Base-by-base conservation (phyloP, 2,329 filamentous ascomycete genomes). In the Xylogone sp. region DNA sequence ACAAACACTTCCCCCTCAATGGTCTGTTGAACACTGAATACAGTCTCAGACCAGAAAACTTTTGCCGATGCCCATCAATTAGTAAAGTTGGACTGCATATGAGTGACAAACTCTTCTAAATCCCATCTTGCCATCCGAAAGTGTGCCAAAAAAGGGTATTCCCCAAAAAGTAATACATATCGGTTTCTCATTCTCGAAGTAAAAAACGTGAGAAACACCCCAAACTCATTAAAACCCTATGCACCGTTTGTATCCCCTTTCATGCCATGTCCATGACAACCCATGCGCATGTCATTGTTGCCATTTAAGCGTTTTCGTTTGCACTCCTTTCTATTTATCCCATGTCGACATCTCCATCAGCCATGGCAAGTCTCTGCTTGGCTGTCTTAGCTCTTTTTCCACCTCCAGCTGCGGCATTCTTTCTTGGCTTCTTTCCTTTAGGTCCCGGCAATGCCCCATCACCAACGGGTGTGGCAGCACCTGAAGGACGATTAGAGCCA, bases 381-480 rank as follows among this genome's bases (percentile, higher is more conserved):
- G 83, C 77, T 16, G 83, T 86, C 71, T 87, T 87, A 52, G 83
- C 83, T 65, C 81, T 81, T 68, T 86, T 85, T 51, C 75, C 70
- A 2, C 66, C 66, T 51, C 75, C 82, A 5, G 13, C 34, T 39
- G 34, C 34, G 53, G 78, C 80, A 52, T 73, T 67, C 53, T 64
- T 65, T 66, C 49, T 68, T 62, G 50, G 69, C 67, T 84, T 78
- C 74, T 87, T 83, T 71, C 82, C 76, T 65, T 76, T 66, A 51
- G 70, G 65, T 42, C 70, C 65, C 59, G 69, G 65, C 29, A 79
- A 67, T 16, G 80, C 77, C 42, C 72, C 72, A 3, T 69, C 73
- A 46, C 83, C 82, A 10, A 87, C 79, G 0, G 91, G 92, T 1
- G 94, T 97, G 3, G 89, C 90, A 1, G 91, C 85, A 31, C 92